Percentiles rank a stretch among this genome's conserved stretches.
Evolutionary conservation across 805 yeast species (phyloP).

Genomic region (Barnettozyma sucrosica): DNA sequence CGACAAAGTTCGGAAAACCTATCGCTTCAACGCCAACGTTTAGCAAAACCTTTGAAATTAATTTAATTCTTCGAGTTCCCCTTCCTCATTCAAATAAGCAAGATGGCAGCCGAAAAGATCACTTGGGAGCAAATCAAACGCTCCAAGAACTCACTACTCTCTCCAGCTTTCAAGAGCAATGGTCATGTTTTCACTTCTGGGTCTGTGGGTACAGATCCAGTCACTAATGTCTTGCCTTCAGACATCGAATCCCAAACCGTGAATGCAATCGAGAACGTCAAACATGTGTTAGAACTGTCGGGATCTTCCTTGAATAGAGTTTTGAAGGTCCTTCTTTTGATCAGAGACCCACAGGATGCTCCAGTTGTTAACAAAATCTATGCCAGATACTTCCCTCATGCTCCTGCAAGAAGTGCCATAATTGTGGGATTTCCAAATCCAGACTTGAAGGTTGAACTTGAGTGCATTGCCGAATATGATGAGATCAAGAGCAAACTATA

Average conservation of each 20-base stretch:
- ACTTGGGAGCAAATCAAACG: slow-evolving; percentile 32
- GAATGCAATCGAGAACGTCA: slow-evolving; percentile 37
- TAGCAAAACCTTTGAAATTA: no score
- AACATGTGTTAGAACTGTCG: slow-evolving; percentile 35
- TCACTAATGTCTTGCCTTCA: slow-evolving; percentile 35
- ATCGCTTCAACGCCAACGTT: neutral
- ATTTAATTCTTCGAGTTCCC: neutral
- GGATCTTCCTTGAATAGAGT: slow-evolving; percentile 43
- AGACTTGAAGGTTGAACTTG: slow-evolving; percentile 45
- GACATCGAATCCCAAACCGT: slow-evolving; percentile 40
- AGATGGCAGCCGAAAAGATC: slow-evolving; percentile 23
- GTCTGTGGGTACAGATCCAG: slow-evolving; percentile 37
- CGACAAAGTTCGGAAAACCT: neutral
- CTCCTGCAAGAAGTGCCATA: slow-evolving; percentile 51
- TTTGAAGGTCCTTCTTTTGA: slow-evolving; percentile 45
- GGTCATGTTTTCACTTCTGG: slow-evolving; percentile 48
- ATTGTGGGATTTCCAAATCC: slow-evolving; percentile 47
- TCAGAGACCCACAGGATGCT: slow-evolving; percentile 38
- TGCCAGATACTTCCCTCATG: slow-evolving; percentile 37
- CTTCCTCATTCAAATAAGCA: neutral
- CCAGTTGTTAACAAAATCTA: slow-evolving; percentile 41
- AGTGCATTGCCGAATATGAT: slow-evolving; percentile 36
- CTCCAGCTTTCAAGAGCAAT: slow-evolving; percentile 37
- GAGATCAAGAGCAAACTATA: slow-evolving; percentile 10
- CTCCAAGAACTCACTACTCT: slow-evolving; percentile 27